Evolutionary conservation across 495 filamentous ascomycete species (phyloP), one percentile per base, ranked within the genome.

Genomic region (Hyaloscypha variabilis): DNA sequence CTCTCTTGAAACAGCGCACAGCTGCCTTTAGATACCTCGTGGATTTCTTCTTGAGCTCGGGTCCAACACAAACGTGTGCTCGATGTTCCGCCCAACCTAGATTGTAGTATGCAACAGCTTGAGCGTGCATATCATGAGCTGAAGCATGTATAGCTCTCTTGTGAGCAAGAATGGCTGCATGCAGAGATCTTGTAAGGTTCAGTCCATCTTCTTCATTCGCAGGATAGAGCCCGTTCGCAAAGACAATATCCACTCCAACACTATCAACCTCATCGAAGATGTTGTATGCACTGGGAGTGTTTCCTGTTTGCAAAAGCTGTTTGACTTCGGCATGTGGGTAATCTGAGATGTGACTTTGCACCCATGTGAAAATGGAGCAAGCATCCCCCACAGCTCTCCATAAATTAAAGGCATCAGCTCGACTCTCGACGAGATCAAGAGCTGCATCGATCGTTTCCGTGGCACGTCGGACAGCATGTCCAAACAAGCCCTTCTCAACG

Each of bases 381-480:
- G 92, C 90, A 77, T 99, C 95, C n/a, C 89, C 94, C 21, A 97
- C 78, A 4, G 90, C 87, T 75, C 94, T 98, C 95, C 95, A 98
- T 25, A 97, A 83, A 70, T 97, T 98, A 79, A 98, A 97, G 1
- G 92, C 90, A 26, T 89, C 83, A 30, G 81, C 79, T 51, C 81
- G 76, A 49, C 81, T 74, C 49, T 81, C 71, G 29, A 79, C 81
- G 53, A 92, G 78, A 3, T 71, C 74, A 4, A 69, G 71, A 1
- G 90, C 85, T 21, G 85, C 77, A 23, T 77, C 61, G 36, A 94
- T 81, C 30, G 85, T 85, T 64, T 84, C 79, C 11, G 73, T 80
- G 3, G 91, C 89, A 58, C 87, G 83, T 53, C 90, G 85, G 19
- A 88, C 79, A 19, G 92, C 86, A 71, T 91, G 88, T 42, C 94